Base-by-base conservation (phyloP, 495 filamentous ascomycete species). In the Chaetomium fimeti region DNA sequence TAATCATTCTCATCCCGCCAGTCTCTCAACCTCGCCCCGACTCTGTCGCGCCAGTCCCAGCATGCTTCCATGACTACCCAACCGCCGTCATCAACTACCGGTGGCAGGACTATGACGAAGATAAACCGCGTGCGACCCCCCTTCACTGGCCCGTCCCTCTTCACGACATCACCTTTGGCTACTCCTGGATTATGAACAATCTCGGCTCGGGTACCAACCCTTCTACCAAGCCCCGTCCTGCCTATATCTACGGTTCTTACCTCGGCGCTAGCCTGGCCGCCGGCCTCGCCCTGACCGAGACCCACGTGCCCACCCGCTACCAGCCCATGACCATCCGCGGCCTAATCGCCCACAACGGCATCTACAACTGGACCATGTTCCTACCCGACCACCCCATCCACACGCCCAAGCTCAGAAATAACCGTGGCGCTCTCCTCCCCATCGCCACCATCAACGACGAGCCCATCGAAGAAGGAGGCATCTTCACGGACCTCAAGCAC, bases 331-430 rank as follows among this genome's bases (percentile, higher is more conserved):
- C 70, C 18, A 64, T 83, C 43, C 78, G 77, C 32, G 83, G 81
- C 25, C 69, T 82, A 5, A 71, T 80, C 15, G 73, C 77, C 2
- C 76, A 77, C 64, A 82, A 84, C 59, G 82, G 80, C 32, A 77
- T 85, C 47, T 84, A 80, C 66, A 77, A 84, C 68, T 85, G 83
- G 83, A 82, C 81, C 36, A 80, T 64, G 36, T 79, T 82, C 57
- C 68, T 83, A 4, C 77, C 78, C 0, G 78, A 77, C 54, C 79
- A 83, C 57, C 76, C 74, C 2, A 68, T 76, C 55, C 71, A 79
- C 58, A 57, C 45, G 12, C 56, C 18, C 49, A 42, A 61, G 71
- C 27, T 20, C 29, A 61, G 24, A 6, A 36, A 13, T n/a, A 57
- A 25, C 5, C 18, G 25, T 2, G 29, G 5, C 29, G 15, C 32